These are phyloP conservation scores for Hydnomerulius pinastri DNA, from an alignment of 768 basidiomycete species.

Conservation along the genomic window DNA sequence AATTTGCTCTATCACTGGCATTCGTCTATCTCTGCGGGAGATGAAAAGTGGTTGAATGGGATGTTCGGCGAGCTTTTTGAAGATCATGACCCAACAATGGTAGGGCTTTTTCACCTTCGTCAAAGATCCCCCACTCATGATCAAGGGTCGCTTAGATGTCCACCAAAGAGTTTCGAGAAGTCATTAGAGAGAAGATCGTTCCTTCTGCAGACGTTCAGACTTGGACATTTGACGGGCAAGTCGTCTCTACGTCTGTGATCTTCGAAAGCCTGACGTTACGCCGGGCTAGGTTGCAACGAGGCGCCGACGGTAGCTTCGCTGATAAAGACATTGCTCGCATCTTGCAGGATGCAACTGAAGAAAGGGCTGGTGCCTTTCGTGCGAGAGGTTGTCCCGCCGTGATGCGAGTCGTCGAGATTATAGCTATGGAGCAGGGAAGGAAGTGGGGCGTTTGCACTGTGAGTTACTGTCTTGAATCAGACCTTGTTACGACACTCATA, in stretches of 20 bases:
- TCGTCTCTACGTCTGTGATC: neutral
- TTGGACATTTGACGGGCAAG: constrained; percentile 59
- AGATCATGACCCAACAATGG: constrained; percentile 41
- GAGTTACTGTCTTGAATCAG: constrained; percentile 22
- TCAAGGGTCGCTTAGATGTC: constrained; percentile 15
- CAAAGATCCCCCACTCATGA: neutral
- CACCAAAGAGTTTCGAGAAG: constrained; percentile 18
- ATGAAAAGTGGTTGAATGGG: constrained; percentile 55
- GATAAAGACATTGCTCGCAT: constrained; percentile 65
- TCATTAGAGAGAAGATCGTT: constrained; percentile 12
- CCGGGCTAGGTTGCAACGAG: constrained; percentile 49
- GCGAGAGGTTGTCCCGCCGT: constrained; percentile 70
- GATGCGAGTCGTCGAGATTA: constrained; percentile 66
- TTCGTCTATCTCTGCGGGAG: constrained; percentile 54
- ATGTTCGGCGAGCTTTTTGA: constrained; percentile 48
- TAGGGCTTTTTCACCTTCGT: constrained; percentile 19
- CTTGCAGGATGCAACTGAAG: constrained; percentile 61
- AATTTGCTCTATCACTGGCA: constrained; percentile 67
- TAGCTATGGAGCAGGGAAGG: constrained; percentile 68
- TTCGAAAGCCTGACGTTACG: neutral
- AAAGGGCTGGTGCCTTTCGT: constrained; percentile 60
- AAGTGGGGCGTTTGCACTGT: constrained; percentile 75
- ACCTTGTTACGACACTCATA: neutral
- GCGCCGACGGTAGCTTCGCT: constrained; percentile 53
- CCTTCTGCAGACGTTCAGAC: constrained; percentile 31